Conservation (phyloP, 2,329 filamentous ascomycete species). For the Pezicula radicicola region DNA sequence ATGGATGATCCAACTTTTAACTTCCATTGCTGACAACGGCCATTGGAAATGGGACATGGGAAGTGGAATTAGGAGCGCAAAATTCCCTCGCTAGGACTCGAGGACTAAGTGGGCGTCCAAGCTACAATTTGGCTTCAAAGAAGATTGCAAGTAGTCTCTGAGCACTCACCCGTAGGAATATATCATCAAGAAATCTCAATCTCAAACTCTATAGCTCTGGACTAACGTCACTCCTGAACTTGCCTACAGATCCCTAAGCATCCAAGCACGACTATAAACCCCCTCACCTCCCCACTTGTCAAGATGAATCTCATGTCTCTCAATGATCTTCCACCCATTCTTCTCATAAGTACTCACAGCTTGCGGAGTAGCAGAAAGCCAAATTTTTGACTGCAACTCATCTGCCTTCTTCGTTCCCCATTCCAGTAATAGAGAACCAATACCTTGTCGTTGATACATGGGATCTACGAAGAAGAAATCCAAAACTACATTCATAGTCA, state of each 20-base stretch:
- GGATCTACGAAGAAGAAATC: constrained; percentile 15
- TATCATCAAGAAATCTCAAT: no score
- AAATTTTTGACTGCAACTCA: constrained; percentile 7
- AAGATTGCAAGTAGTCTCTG: no score
- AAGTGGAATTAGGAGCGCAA: no score
- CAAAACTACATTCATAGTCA: background rate
- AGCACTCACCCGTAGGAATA: no score
- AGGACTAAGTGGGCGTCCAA: no score
- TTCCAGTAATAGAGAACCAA: constrained; percentile 12
- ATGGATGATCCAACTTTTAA: no score
- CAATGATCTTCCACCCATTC: constrained; percentile 25
- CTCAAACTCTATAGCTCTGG: no score
- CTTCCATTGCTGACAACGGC: no score
- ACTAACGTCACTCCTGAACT: no score
- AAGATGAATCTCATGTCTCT: constrained; percentile 13
- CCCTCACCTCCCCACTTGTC: constrained; percentile 14
- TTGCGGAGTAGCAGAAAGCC: constrained; percentile 16
- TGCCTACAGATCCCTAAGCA: constrained; percentile 5
- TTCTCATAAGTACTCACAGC: constrained; percentile 17
- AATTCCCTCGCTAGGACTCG: no score
- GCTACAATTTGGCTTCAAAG: no score
- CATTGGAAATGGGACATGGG: no score
- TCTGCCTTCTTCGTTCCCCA: constrained; percentile 12
- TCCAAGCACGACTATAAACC: constrained; percentile 14
- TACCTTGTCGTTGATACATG: constrained; percentile 11